Evolutionary conservation across 805 yeast species (phyloP).

Genomic region (Candida takata): DNA sequence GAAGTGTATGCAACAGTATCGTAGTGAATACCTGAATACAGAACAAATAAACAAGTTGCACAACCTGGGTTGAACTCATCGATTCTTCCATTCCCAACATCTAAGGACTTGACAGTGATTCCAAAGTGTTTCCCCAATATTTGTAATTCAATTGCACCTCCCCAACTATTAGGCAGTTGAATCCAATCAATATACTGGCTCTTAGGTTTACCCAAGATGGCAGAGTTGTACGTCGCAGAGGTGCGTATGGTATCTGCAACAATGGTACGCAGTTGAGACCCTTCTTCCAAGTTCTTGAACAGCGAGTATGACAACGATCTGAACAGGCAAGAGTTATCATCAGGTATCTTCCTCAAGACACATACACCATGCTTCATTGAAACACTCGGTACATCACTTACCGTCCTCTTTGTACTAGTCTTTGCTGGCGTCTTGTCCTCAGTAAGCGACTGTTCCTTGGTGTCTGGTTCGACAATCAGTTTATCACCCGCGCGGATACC

Average conservation of each 20-base stretch:
- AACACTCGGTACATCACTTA: constrained; percentile 7
- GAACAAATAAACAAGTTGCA: constrained; percentile 39
- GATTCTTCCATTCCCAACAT: constrained; percentile 52
- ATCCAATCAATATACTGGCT: constrained; percentile 58
- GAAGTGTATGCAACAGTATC: constrained; percentile 45
- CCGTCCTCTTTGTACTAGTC: background rate
- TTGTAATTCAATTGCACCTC: constrained; percentile 74
- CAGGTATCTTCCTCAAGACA: constrained; percentile 54
- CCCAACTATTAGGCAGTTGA: constrained; percentile 56
- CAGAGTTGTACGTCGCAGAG: constrained; percentile 40
- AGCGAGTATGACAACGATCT: constrained; percentile 53
- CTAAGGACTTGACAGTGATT: constrained; percentile 52
- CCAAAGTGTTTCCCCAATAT: constrained; percentile 48
- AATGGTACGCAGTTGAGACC: constrained; percentile 42
- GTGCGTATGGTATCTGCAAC: constrained; percentile 40
- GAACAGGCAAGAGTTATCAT: constrained; percentile 75
- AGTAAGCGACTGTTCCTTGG: constrained; percentile 2
- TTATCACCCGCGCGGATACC: constrained; percentile 58
- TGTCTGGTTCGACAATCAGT: constrained; percentile 30
- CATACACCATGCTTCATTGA: constrained; percentile 27
- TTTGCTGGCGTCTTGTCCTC: constrained; percentile 2
- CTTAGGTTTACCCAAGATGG: constrained; percentile 46
- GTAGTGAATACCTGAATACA: constrained; percentile 70
- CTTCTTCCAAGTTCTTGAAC: constrained; percentile 36
- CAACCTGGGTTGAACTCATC: constrained; percentile 41